Evolutionary conservation across 2,329 filamentous ascomycete species (phyloP).

Genomic region (Corinectria fuckeliana): DNA sequence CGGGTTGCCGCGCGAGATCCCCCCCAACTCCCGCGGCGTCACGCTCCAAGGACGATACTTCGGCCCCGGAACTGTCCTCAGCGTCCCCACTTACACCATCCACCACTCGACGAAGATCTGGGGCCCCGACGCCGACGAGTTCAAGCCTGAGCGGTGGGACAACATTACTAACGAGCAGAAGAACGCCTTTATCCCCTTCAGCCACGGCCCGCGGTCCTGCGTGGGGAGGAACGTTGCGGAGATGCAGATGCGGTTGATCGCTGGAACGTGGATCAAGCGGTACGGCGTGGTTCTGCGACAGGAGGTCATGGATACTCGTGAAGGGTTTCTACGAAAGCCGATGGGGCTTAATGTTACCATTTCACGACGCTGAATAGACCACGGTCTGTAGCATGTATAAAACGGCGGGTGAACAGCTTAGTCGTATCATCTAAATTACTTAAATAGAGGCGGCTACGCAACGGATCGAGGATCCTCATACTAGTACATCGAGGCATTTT

Average conservation of each 20-base stretch:
- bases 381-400: not conserved
- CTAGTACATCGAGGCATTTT: too few relatives aligned
- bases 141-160: slow-evolving; percentile 78
- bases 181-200: slow-evolving; percentile 78
- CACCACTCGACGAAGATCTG: slow-evolving; percentile 78
- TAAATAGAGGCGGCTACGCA: not conserved
- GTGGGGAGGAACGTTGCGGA: slow-evolving; percentile 85
- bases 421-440: not conserved
- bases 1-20: slow-evolving; percentile 79
- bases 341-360: slow-evolving; percentile 60
- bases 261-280: slow-evolving; percentile 66
- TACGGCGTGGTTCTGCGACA: slow-evolving; percentile 60
- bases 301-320: slow-evolving; percentile 73
- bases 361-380: slow-evolving; percentile 14
- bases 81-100: slow-evolving; percentile 82
- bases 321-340: slow-evolving; percentile 85
- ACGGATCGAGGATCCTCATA: too few relatives aligned
- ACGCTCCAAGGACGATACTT: slow-evolving; percentile 74
- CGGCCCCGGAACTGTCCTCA: slow-evolving; percentile 76
- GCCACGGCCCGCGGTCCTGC: slow-evolving; percentile 71
- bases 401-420: not conserved
- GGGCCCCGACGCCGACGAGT: slow-evolving; percentile 75
- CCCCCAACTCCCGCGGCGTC: slow-evolving; percentile 66
- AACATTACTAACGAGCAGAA: slow-evolving; percentile 70
- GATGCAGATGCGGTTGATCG: slow-evolving; percentile 85